Percentiles rank a stretch among this genome's conserved stretches.
Conservation (phyloP, 2,329 filamentous ascomycete genomes). For the Sphaerulina musiva region DNA sequence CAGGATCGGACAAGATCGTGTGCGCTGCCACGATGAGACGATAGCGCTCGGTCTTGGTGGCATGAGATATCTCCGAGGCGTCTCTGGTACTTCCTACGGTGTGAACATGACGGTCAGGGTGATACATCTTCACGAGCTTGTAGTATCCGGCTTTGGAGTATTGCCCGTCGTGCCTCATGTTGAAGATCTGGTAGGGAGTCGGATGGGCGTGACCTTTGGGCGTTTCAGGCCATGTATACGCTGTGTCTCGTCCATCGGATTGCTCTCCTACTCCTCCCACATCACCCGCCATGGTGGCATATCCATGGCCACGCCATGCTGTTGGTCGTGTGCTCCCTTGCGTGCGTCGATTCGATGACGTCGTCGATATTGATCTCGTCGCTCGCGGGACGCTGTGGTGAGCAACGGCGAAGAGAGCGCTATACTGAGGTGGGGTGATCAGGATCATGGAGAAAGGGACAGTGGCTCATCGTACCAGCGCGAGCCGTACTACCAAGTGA, state of each 20-base stretch:
- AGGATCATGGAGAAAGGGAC: constrained; percentile 25
- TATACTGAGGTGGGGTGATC: constrained; percentile 37
- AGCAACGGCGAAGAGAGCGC: constrained; percentile 30
- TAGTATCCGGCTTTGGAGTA: constrained; percentile 85
- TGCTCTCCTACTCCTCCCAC: constrained; percentile 19
- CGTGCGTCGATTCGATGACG: constrained; percentile 39
- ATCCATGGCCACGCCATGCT: constrained; percentile 18
- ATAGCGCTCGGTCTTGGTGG: constrained; percentile 76
- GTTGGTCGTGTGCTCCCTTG: constrained; percentile 29
- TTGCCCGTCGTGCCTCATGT: constrained; percentile 52
- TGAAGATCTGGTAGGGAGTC: constrained; percentile 87
- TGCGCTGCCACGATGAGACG: constrained; percentile 82
- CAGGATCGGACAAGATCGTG: constrained; percentile 74
- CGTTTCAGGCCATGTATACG: constrained; percentile 29
- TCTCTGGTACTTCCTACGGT: constrained; percentile 36
- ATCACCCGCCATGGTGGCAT: constrained; percentile 32
- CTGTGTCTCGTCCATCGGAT: constrained; percentile 25
- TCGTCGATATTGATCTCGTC: constrained; percentile 26
- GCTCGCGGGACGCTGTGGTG: constrained; percentile 23
- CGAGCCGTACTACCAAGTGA: not conserved
- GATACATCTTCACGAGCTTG: constrained; percentile 89
- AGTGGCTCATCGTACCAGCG: constrained; percentile 20
- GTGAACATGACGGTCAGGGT: constrained; percentile 62
- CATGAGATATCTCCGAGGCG: constrained; percentile 48
- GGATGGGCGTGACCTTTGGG: constrained; percentile 45